Base-by-base conservation (phyloP, 2,329 filamentous ascomycete species). In the Pseudopithomyces chartarum region DNA sequence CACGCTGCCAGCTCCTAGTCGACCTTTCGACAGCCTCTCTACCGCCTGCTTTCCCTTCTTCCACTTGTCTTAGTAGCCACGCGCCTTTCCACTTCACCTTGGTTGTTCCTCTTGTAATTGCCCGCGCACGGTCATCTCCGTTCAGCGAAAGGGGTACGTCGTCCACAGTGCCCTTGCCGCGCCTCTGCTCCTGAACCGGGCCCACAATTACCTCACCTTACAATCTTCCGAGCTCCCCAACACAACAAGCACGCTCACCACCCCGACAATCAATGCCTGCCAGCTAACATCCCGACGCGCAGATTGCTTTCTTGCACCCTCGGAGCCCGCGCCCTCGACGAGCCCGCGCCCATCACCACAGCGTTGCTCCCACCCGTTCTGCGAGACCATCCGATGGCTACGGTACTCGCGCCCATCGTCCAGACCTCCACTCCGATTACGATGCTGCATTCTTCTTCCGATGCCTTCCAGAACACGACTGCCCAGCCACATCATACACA, bases 381-480 rank as follows among this genome's bases (percentile, higher is more conserved):
- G 60, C 59, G 54, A 62, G 57, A 60, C 58, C 62, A 64, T 67
- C 70, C 71, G 67, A 77, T 77, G 75, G 75, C 75, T 73, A 73
- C 76, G 68, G 74, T 77, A 80, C 79, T 82, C 62, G 73, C 79
- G 67, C 79, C 78, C 61, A 77, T 79, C 67, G 73, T 79, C 63
- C 77, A 78, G 71, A 73, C 77, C 56, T 69, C 79, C 66, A 75
- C 73, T 68, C 74, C 79, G 68, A 80, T 81, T 70, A 79, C 78
- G 64, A 81, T 82, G 79, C 76, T 81, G 65, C 80, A 81, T 67
- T 76, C 80, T 51, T 78, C 80, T 58, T 66, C 79, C 69, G 79
- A 81, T 72, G 75, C 78, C 65, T 81, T 79, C 71, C 76, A 78
- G 60, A 75, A 69, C 66, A 64, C 71, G 49, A 67, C 72, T 46